Conservation (phyloP, 148 eudicot species). For the Rhododendron vialii region DNA sequence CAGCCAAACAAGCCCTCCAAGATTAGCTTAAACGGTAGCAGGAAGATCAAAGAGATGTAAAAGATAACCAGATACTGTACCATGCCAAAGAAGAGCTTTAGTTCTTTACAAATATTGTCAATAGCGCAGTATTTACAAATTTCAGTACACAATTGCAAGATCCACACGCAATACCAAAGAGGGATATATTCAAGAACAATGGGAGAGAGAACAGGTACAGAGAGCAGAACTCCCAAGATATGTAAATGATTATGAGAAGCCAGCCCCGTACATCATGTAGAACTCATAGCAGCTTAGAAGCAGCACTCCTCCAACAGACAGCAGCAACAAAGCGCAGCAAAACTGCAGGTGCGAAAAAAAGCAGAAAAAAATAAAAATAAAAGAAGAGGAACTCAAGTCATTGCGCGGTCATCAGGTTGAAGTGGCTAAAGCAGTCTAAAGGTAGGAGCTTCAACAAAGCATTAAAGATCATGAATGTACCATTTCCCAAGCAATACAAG, state of each 20-base stretch:
- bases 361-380: not conserved
- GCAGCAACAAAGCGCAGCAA: constrained; percentile 66
- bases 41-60: not conserved
- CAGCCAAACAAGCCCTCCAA: not conserved
- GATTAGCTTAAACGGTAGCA: not conserved
- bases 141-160: not conserved
- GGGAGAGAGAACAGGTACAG: not conserved
- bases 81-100: not conserved
- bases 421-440: not conserved
- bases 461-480: not conserved
- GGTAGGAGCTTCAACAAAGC: not conserved
- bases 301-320: constrained; percentile 61
- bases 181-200: not conserved
- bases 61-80: not conserved
- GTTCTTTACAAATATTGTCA: not conserved
- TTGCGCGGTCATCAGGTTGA: not conserved
- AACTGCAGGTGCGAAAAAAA: constrained; percentile 25
- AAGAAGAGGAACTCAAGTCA: not conserved
- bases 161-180: not conserved
- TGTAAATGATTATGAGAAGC: not conserved
- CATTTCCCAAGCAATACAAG: not conserved
- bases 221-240: not conserved
- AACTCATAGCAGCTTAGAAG: constrained; percentile 18
- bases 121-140: not conserved
- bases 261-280: not conserved